Evolutionary conservation across 345 rosid genomes (phyloP), one percentile per base, ranked within the genome.

Genomic region (Lepidium sativum): DNA sequence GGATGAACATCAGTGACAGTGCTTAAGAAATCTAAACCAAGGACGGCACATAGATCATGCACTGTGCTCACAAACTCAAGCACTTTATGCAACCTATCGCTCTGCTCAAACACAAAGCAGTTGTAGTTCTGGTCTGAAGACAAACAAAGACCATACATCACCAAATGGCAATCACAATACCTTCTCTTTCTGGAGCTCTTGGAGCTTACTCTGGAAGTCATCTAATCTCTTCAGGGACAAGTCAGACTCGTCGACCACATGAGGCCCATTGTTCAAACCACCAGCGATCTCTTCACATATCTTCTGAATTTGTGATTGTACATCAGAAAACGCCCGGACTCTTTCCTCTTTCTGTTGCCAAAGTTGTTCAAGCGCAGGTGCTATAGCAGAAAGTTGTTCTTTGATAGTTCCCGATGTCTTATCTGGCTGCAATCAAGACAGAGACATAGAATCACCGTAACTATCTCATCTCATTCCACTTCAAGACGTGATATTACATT

Each of bases 311-410:
- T 94, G 95, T 20, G 95, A 80, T 64, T 72, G 99, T 15, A 88
- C 91, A 64, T 85, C 81, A 59, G 86, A 84, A 53, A 94, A 86
- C 70, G 86, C 85, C 66, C 70, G 70, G 8, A 88, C 82, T 62
- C 99, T 90, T 81, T 88, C 92, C 54, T 88, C 95, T 77, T 94
- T 90, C 81, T 84, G 97, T 71, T 84, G 84, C 87, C 88, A 88
- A 63, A 94, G 86, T 74, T 86, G 91, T 63, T 90, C 92, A 48
- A 94, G 96, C 5, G 72, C 86, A 2, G 99, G 99, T 58, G 95
- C 95, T 75, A 94, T 94, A 31, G 92, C 91, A 13, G 85, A 91
- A 54, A 90, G 96, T 64, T 94, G 99, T 66, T 90, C 91, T 83
- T 90, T 94, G 81, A 90, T 94, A 42, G 99, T 94, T 75, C 92